Evolutionary conservation across 2,329 filamentous ascomycete genomes (phyloP), one percentile per base, ranked within the genome.

Genomic region (Claviceps digitariae): DNA sequence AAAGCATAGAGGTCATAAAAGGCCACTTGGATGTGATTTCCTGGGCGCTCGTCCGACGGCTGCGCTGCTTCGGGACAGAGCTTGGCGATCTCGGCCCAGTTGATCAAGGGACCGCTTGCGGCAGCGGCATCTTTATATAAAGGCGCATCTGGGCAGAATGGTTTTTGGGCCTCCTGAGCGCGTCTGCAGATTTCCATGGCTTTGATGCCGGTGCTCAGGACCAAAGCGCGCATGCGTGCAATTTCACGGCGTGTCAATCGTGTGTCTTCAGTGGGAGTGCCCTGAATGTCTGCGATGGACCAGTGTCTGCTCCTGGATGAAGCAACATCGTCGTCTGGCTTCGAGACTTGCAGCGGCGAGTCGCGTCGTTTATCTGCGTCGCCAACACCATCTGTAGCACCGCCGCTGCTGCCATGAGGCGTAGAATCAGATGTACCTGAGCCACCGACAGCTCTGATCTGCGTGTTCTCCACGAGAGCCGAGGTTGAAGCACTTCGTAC

Each of bases 161-260:
- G 65, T 20, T 68, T 64, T 49, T 67, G 68, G 10, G 66, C 64
- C 38, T 74, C 73, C 46, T 83, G 69, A 4, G 85, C 82, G 48
- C 84, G 79, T 4, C 82, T 78, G 29, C 76, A 75, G 52, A 96
- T 87, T 63, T 93, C 87, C 62, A 83, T 83, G 0, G 91, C 90
- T 69, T 94, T 95, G 63, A 96, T 83, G n/a, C 90, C 90, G 0
- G 89, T 88, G 57, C 84, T 86, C 23, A 95, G 74, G 43, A 95
- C 79, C 9, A 94, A 74, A 0, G 88, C 80, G 54, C 82, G 79
- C 2, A 90, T 76, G n/a, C 89, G 83, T 17, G 86, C 86, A 52
- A 95, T 78, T 60, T 96, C 91, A n/a, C 80, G 79, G 60, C 78
- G 81, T 10, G 76, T 82, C 31, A 86, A 58, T 25, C 60, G 61